phyloP scores from a whole-genome alignment of 768 basidiomycete species.

The Boletus subcaerulescens region DNA sequence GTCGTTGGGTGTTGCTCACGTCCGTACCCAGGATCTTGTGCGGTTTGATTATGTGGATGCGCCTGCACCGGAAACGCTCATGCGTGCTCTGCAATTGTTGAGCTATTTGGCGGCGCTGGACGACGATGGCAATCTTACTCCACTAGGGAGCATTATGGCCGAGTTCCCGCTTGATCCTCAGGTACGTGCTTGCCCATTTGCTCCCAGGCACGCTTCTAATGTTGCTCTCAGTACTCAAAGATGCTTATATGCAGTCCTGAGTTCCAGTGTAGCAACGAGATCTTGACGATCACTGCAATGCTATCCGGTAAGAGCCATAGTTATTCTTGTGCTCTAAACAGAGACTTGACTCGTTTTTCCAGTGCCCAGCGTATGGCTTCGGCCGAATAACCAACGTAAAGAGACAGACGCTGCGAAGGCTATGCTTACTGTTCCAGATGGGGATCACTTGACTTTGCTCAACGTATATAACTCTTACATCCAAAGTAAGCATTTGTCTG shows the following conservation, averaged over 20 bases:
- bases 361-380: constrained; percentile 90
- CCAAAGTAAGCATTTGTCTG: constrained; percentile 52
- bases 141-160: constrained; percentile 88
- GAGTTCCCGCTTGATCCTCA: constrained; percentile 99
- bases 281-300: constrained; percentile 94
- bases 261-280: constrained; percentile 94
- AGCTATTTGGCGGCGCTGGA: constrained; percentile 92
- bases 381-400: constrained; percentile 82
- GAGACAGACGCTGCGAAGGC: constrained; percentile 95
- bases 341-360: neutral
- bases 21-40: constrained; percentile 60
- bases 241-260: constrained; percentile 93
- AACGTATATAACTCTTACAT: constrained; percentile 95
- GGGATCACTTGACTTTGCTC: constrained; percentile 91
- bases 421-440: constrained; percentile 82
- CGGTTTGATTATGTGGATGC: constrained; percentile 89
- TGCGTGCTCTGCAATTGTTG: constrained; percentile 92
- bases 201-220: neutral
- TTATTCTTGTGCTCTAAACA: neutral
- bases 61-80: constrained; percentile 92
- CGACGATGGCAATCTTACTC: constrained; percentile 88
- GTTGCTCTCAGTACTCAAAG: constrained; percentile 63
- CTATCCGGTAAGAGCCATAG: constrained; percentile 65
- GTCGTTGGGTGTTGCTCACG: neutral
- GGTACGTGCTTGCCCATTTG: constrained; percentile 37